Base-by-base conservation (phyloP, 805 yeast genomes). In the Starmerella potacharoeniae region DNA sequence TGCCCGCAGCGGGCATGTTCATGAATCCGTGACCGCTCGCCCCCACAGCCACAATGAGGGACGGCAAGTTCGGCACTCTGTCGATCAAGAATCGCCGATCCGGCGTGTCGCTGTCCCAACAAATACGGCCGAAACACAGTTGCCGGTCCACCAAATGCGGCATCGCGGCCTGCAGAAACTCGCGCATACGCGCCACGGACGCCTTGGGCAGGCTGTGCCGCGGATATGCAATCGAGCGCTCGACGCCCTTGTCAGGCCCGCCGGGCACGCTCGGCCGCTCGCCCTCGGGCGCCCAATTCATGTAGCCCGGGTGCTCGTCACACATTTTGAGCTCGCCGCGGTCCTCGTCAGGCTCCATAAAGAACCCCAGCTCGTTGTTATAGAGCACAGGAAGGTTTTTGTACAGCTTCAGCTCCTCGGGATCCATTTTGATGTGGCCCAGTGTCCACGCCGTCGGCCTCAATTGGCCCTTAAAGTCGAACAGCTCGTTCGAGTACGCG, bases 321-420 rank as follows among this genome's bases (percentile, higher is more conserved):
- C 48, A 44, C 35, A 44, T 31, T n/a, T 44, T 44, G 5, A 44
- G 35, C 28, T 44, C 48, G 11, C 48, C 48, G n/a, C 48, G 48
- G 28, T 44, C 48, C 36, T 44, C 48, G 30, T 44, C 48, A 16
- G 48, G 48, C 36, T 44, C 48, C 48, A 44, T 44, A 28, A 44
- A 44, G 13, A 44, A 44, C 28, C 48, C 48, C 6, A 44, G 48
- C 36, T 44, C 48, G 36, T 44, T 44, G n/a, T 44, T 44, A 39
- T 31, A 44, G 5, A 44, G 36, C 28, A 44, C 48, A 11, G 48
- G 48, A n/a, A 44, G 48, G 36, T 44, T 44, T 31, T 31, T 44
- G 28, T 17, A 44, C 22, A 30, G 48, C 48, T 44, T 44, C 6
- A 30, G 48, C 36, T 44, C 48, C 13, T 30, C 36, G 11, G 35